phyloP scores from a whole-genome alignment of 176 grass and related monocot species.

The barley (Hordeum vulgare) region MorexV3_pseudomolecules_assembly NC_058522.1:485079513-485080012 shows the following conservation, averaged over 20 bases:
- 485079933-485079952: neutral
- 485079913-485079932: neutral
- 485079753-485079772: neutral
- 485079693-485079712: too few species aligned
- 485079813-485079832: constrained; percentile 1
- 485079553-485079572: too few species aligned
- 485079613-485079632: too few species aligned
- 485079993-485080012: constrained; percentile 51
- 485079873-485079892: neutral
- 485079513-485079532: too few species aligned
- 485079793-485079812: neutral
- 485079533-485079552: too few species aligned
- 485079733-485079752: neutral
- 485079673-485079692: too few species aligned
- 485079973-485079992: constrained; percentile 7
- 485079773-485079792: neutral
- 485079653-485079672: too few species aligned
- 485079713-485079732: neutral
- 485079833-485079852: neutral
- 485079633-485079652: too few species aligned
- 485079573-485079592: too few species aligned
- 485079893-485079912: neutral
- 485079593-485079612: too few species aligned
- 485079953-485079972: constrained; percentile 51
- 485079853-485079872: neutral